Evolutionary conservation across 2,329 filamentous ascomycete genomes (phyloP).

Genomic region (Alternaria viburni): DNA sequence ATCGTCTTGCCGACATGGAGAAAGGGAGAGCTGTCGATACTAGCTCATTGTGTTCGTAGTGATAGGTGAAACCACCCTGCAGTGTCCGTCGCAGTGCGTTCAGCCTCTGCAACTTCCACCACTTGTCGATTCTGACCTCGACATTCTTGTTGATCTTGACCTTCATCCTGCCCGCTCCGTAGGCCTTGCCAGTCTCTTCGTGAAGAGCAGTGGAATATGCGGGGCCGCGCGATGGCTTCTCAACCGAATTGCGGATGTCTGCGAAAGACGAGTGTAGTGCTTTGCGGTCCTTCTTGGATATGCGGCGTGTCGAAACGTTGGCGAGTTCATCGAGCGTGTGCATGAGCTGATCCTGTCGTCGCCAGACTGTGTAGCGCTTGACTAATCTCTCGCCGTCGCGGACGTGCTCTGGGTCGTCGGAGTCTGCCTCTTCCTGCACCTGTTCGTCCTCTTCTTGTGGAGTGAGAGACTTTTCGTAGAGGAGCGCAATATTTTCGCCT

Average conservation of each 20-base stretch:
- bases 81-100: conserved; percentile 67
- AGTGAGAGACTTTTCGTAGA: conserved; percentile 76
- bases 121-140: conserved; percentile 70
- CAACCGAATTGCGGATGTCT: conserved; percentile 70
- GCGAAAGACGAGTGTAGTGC: conserved; percentile 69
- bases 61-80: conserved; percentile 51
- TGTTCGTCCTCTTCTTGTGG: conserved; percentile 64
- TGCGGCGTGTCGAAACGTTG: conserved; percentile 64
- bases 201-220: conserved; percentile 70
- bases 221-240: conserved; percentile 70
- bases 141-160: conserved; percentile 66
- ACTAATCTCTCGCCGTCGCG: conserved; percentile 50
- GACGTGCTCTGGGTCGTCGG: conserved; percentile 49
- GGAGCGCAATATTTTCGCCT: conserved; percentile 78
- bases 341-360: conserved; percentile 66
- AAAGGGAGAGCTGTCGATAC: conserved; percentile 43
- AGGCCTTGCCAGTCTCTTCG: conserved; percentile 63
- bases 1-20: conserved; percentile 30
- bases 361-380: conserved; percentile 72
- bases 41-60: conserved; percentile 47
- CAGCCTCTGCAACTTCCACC: conserved; percentile 74
- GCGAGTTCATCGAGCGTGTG: conserved; percentile 66
- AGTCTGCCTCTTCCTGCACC: conserved; percentile 56
- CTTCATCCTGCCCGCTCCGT: conserved; percentile 64
- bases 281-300: conserved; percentile 72